Conservation (phyloP, 2,329 filamentous ascomycete genomes). For the Aspergillus sp. region DNA sequence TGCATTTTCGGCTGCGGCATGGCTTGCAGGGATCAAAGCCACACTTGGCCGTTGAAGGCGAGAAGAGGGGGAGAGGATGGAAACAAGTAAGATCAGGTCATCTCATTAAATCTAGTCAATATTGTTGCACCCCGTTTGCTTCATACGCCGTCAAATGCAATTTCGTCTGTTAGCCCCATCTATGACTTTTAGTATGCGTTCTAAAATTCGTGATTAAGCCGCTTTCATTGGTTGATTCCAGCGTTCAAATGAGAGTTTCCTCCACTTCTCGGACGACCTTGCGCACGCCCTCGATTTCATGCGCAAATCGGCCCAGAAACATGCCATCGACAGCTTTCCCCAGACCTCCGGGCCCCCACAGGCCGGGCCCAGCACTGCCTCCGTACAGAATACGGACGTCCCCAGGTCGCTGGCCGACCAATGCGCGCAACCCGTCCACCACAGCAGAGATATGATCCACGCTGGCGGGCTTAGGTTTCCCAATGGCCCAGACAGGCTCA, state of each 20-base stretch:
- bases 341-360: slow-evolving; percentile 59
- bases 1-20: slow-evolving; percentile 1
- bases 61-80: background rate
- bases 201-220: background rate
- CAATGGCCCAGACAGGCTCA: slow-evolving; percentile 88
- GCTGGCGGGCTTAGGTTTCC: slow-evolving; percentile 68
- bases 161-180: background rate
- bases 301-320: slow-evolving; percentile 78
- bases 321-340: slow-evolving; percentile 73
- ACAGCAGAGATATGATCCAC: slow-evolving; percentile 72
- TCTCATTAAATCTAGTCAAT: slow-evolving; percentile 6
- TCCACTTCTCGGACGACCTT: slow-evolving; percentile 73
- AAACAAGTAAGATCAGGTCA: background rate
- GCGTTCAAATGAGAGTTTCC: slow-evolving; percentile 31
- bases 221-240: background rate
- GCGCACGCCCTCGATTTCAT: slow-evolving; percentile 70
- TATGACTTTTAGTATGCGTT: background rate
- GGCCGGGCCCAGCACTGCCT: slow-evolving; percentile 76
- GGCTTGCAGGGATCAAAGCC: background rate
- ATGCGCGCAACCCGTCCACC: slow-evolving; percentile 60
- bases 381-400: slow-evolving; percentile 74
- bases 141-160: slow-evolving; percentile 1
- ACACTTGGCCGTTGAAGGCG: background rate
- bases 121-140: background rate
- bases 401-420: slow-evolving; percentile 56